These are phyloP conservation scores for Sparassis latifolia DNA, from an alignment of 1,284 basidiomycete species.

Conservation along the genomic window DNA sequence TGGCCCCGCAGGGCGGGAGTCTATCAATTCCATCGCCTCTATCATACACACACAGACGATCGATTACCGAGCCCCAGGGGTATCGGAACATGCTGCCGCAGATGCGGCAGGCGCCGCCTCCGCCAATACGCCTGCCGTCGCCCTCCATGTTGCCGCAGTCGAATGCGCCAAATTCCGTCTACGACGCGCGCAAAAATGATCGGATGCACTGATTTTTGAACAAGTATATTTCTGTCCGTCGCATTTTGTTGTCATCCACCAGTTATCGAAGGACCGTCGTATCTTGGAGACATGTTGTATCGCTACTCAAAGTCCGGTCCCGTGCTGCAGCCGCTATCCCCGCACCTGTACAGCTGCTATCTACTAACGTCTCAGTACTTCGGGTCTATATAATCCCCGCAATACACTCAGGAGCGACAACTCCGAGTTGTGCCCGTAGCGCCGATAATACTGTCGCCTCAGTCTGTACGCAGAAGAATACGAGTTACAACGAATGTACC, in stretches of 20 bases:
- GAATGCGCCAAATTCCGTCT: constrained; percentile 1
- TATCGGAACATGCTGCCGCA: constrained; percentile 23
- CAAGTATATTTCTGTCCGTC: constrained; percentile 2
- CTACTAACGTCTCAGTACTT: constrained; percentile 3
- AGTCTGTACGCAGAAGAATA: too few species aligned
- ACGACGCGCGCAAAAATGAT: constrained; percentile 5
- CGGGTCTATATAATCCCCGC: background rate
- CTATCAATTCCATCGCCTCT: constrained; percentile 17
- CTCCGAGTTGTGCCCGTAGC: too few species aligned
- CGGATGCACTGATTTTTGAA: constrained; percentile 6
- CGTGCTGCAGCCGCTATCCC: constrained; percentile 11
- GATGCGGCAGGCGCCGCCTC: constrained; percentile 5
- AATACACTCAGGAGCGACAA: too few species aligned
- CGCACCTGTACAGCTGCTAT: constrained; percentile 6
- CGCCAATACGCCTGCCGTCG: constrained; percentile 6
- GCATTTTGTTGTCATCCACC: constrained; percentile 10
- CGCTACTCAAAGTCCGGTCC: constrained; percentile 13
- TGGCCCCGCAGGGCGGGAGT: constrained; percentile 22
- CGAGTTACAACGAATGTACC: background rate
- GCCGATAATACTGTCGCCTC: too few species aligned
- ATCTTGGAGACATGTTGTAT: constrained; percentile 16
- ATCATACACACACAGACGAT: constrained; percentile 35
- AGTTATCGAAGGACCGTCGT: constrained; percentile 11
- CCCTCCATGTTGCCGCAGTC: constrained; percentile 1
- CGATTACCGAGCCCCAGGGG: constrained; percentile 44